phyloP scores from a whole-genome alignment of 2,329 filamentous ascomycete genomes.

The Fusarium drepaniforme region DNA sequence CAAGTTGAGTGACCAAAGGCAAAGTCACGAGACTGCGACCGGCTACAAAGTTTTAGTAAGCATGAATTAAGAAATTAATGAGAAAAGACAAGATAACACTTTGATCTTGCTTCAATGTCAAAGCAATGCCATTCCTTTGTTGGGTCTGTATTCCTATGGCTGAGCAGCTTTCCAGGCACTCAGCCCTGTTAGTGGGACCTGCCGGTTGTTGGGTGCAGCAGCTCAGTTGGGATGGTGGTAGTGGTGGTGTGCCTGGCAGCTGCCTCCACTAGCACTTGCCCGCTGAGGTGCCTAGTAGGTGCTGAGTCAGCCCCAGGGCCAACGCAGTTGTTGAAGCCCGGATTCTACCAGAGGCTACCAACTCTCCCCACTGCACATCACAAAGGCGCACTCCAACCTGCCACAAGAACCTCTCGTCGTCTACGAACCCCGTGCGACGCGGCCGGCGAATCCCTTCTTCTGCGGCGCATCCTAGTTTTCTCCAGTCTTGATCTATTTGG shows the following conservation, averaged over 20 bases:
- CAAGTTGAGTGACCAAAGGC: neutral
- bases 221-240: neutral
- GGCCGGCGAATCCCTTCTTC: conserved; percentile 8
- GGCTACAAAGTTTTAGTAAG: neutral
- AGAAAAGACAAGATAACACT: neutral
- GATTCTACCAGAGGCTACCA: conserved; percentile 48
- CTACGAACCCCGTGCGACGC: conserved; percentile 21
- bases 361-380: conserved; percentile 55
- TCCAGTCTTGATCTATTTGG: conserved; percentile 13
- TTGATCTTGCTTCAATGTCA: neutral
- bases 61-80: neutral
- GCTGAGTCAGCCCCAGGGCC: conserved; percentile 39
- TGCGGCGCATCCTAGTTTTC: neutral
- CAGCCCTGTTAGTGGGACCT: conserved; percentile 34
- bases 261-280: neutral
- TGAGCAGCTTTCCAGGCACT: neutral
- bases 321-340: conserved; percentile 43
- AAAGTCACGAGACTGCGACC: neutral
- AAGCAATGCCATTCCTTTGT: neutral
- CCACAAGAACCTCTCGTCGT: conserved; percentile 31
- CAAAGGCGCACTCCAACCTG: conserved; percentile 41
- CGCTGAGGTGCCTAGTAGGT: neutral
- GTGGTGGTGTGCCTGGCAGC: neutral
- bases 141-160: neutral
- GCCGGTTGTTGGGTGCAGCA: neutral